Conservation (phyloP, 129 eudicot genomes). For the Solidago caesia region DNA sequence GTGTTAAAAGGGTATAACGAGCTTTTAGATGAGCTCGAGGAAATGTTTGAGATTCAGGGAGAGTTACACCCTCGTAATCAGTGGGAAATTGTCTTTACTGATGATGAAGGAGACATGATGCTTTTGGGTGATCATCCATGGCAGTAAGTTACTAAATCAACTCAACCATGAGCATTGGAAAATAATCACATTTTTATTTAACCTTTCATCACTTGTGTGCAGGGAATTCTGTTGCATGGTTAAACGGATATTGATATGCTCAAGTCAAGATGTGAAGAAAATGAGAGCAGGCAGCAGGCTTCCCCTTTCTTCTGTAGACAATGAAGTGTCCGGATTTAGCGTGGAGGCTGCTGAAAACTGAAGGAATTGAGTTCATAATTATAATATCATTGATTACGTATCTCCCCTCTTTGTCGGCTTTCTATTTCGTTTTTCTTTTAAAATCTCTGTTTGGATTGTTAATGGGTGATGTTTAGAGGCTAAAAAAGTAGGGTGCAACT, state of each 20-base stretch:
- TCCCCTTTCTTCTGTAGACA: slow-evolving; percentile 37
- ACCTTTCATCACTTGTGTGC: slow-evolving; percentile 7
- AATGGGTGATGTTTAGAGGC: slow-evolving; percentile 8
- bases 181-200: not conserved
- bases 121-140: slow-evolving; percentile 45
- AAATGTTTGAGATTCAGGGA: slow-evolving; percentile 84
- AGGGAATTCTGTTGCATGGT: slow-evolving; percentile 88
- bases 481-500: slow-evolving; percentile 12
- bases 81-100: slow-evolving; percentile 70
- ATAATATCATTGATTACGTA: not conserved
- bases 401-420: slow-evolving; percentile 19
- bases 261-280: slow-evolving; percentile 81
- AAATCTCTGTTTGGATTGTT: slow-evolving; percentile 7
- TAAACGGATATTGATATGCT: slow-evolving; percentile 60
- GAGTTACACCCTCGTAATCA: slow-evolving; percentile 62
- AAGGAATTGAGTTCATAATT: not conserved
- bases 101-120: slow-evolving; percentile 47
- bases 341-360: slow-evolving; percentile 41
- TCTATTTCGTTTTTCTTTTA: slow-evolving; percentile 15
- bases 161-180: not conserved
- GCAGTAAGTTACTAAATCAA: slow-evolving; percentile 28
- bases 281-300: slow-evolving; percentile 57
- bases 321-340: slow-evolving; percentile 50
- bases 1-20: slow-evolving; percentile 66
- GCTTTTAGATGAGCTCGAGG: slow-evolving; percentile 74